Percentiles rank a stretch among this genome's conserved stretches.
phyloP scores from a whole-genome alignment of 106 monocot genomes.

The Posidonia australis region DNA sequence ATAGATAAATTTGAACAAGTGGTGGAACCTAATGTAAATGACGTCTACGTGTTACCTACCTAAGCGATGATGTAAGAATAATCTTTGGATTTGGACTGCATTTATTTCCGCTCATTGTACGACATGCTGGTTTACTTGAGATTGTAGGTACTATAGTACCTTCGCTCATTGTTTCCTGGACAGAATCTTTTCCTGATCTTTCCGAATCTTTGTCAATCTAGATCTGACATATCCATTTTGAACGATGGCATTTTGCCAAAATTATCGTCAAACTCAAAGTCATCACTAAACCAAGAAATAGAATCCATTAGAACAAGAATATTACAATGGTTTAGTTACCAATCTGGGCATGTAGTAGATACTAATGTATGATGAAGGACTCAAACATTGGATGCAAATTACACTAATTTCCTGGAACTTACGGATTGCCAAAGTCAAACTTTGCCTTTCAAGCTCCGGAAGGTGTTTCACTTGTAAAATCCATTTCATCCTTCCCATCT shows the following conservation, averaged over 20 bases:
- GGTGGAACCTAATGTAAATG: no score
- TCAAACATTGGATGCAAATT: not conserved
- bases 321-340: not conserved
- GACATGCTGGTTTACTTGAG: conserved; percentile 3
- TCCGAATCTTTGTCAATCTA: conserved; percentile 50
- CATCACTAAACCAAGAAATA: conserved; percentile 56
- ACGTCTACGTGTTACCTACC: conserved; percentile 11
- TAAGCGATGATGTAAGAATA: conserved; percentile 16
- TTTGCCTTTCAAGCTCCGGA: conserved; percentile 32
- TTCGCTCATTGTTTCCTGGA: conserved; percentile 29
- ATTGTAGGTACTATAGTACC: conserved; percentile 11
- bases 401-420: conserved; percentile 8
- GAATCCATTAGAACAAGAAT: not conserved
- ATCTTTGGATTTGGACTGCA: conserved; percentile 11
- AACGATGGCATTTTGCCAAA: conserved; percentile 83
- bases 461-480: conserved; percentile 49
- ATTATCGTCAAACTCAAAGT: conserved; percentile 63
- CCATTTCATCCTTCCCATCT: conserved; percentile 36
- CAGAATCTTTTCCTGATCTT: conserved; percentile 27
- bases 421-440: conserved; percentile 82
- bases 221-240: conserved; percentile 71
- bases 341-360: not conserved
- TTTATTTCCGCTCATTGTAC: conserved; percentile 19
- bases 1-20: no score
- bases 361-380: not conserved